Base-by-base conservation (phyloP, 2,329 filamentous ascomycete genomes). In the Hyphodiscus sp. region DNA sequence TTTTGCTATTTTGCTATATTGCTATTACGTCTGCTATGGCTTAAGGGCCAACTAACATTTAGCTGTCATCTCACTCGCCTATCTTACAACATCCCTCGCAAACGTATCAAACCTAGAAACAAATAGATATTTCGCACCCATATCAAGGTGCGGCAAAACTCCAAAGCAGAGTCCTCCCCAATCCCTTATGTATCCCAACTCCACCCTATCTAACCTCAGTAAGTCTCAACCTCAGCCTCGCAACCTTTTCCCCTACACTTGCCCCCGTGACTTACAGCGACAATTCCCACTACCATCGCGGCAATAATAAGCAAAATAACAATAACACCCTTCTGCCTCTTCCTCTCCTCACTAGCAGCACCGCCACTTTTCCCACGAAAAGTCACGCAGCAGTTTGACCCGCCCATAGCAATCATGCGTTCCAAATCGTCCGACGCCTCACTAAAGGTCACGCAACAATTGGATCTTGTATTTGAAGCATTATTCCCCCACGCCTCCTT, bases 391-490 rank as follows among this genome's bases (percentile, higher is more conserved):
- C 63, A 66, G 43, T 66, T 65, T 2, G 20, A 43, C 6, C 55
- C 49, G 13, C 45, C 46, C 11, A 53, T 44, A 13, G 50, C 53
- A 4, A 64, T 20, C 2, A 52, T 55, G 0, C 56, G 26, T 49
- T 64, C 63, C 15, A 64, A 42, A 53, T 63, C 63, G 2, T 58
- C 58, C 9, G 57, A 58, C 7, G 59, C 58, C 49, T 64, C 62
- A 0, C 56, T 61, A 47, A 65, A 66, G 4, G 51, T 51, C 13
- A 66, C 58, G 45, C 63, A 66, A 52, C 63, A 66, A 33, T 65
- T 64, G 11, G 55, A 46, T 19, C 54, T 23, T 15, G 30, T 53
- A 9, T 33, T 26, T 8, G n/a, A 20, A 38, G 11, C 33, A 13
- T 10, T 38, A 4, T 38, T 13, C 7, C n/a, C 47, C 7, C 16